phyloP scores from a whole-genome alignment of 208 protist species.

The Acanthamoeba sp. region DNA sequence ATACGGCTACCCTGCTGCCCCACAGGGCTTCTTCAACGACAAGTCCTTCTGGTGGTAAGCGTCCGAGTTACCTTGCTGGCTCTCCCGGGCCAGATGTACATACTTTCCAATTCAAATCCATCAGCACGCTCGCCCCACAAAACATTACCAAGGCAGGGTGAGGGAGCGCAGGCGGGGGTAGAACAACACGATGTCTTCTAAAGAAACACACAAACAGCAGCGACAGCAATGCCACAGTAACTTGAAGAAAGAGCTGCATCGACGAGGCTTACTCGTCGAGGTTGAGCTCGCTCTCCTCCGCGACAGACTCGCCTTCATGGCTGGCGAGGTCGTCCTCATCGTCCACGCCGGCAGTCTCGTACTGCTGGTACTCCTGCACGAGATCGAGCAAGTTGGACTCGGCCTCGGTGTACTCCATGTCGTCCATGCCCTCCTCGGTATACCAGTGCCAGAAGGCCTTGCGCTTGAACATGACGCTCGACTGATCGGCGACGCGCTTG shows the following conservation, averaged over 20 bases:
- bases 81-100: too few species aligned
- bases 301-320: background rate
- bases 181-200: too few species aligned
- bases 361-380: conserved; percentile 96
- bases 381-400: conserved; percentile 97
- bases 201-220: too few species aligned
- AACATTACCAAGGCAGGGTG: too few species aligned
- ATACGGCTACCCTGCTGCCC: background rate
- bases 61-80: too few species aligned
- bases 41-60: background rate
- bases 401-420: conserved; percentile 96
- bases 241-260: too few species aligned
- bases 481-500: conserved; percentile 96
- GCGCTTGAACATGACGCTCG: conserved; percentile 98
- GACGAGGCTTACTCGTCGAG: conserved; percentile 7
- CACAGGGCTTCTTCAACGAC: background rate
- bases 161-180: too few species aligned
- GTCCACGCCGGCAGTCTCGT: conserved; percentile 91
- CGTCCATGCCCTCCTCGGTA: conserved; percentile 97
- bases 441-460: conserved; percentile 99
- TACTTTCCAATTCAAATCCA: too few species aligned
- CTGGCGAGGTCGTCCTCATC: background rate
- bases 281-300: background rate
- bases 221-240: too few species aligned
- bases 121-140: too few species aligned